Evolutionary conservation across 768 basidiomycete genomes (phyloP).

Genomic region (Hortiboletus flavorubellus): DNA sequence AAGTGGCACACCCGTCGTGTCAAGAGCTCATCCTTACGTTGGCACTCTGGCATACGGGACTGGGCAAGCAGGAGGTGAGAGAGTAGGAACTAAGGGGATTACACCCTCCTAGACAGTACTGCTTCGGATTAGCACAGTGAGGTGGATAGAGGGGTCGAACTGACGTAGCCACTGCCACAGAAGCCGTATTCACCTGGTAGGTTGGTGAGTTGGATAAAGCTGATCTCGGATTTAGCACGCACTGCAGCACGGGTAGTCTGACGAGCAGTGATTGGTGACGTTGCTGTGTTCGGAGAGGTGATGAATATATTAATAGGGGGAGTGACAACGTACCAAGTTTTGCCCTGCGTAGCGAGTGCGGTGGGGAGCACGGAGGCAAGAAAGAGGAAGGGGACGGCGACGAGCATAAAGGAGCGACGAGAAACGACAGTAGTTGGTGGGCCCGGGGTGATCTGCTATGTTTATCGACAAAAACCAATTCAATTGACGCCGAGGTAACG

Average conservation of each 20-base stretch:
- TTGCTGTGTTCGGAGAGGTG: conserved; percentile 29
- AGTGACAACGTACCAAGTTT: conserved; percentile 25
- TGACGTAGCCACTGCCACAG: conserved; percentile 44
- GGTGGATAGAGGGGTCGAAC: conserved; percentile 6
- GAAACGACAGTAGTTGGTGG: conserved; percentile 12
- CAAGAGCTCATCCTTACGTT: conserved; percentile 39
- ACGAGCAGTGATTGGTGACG: conserved; percentile 34
- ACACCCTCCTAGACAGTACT: conserved; percentile 89
- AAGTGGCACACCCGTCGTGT: not conserved
- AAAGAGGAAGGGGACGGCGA: conserved; percentile 17
- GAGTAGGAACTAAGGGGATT: conserved; percentile 68
- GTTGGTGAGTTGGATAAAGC: not conserved
- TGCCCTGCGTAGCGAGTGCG: conserved; percentile 21
- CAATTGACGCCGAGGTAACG: not conserved
- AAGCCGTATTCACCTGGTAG: conserved; percentile 50
- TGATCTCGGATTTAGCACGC: conserved; percentile 10
- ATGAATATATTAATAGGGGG: not conserved
- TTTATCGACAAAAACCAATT: not conserved
- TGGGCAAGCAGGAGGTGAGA: conserved; percentile 64
- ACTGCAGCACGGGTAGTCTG: conserved; percentile 44
- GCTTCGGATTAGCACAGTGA: conserved; percentile 8
- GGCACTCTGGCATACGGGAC: conserved; percentile 65
- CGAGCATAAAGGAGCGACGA: conserved; percentile 21
- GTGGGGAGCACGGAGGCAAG: conserved; percentile 14
- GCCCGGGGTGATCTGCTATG: not conserved